Conservation (phyloP, 805 yeast genomes). For the Debaryomyces prosopidis region DNA sequence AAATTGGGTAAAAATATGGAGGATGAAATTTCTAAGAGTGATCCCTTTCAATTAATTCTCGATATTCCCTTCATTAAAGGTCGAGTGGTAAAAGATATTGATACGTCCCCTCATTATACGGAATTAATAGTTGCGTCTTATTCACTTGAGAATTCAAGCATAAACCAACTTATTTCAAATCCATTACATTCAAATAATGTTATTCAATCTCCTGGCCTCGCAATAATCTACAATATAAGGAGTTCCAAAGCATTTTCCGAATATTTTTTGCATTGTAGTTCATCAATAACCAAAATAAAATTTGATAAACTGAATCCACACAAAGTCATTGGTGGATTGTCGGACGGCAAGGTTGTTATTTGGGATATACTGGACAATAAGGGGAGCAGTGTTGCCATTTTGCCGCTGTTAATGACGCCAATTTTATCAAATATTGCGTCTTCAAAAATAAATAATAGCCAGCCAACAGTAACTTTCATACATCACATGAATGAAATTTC, state of each 20-base stretch:
- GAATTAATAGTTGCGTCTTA: conserved; percentile 30
- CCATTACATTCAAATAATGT: background rate
- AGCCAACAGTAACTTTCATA: background rate
- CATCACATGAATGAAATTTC: conserved; percentile 23
- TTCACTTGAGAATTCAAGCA: background rate
- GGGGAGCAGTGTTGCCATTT: conserved; percentile 10
- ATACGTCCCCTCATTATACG: conserved; percentile 31
- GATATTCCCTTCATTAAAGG: conserved; percentile 2
- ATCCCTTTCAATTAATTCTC: background rate
- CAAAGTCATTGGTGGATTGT: conserved; percentile 49
- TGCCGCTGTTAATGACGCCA: conserved; percentile 26
- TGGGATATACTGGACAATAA: conserved; percentile 41
- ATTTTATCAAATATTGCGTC: conserved; percentile 11
- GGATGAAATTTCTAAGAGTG: background rate
- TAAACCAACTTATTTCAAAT: background rate
- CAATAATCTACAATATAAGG: conserved; percentile 34
- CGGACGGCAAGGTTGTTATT: conserved; percentile 50
- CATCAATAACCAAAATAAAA: conserved; percentile 38
- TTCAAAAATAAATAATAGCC: background rate
- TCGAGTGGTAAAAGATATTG: conserved; percentile 22
- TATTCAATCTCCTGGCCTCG: conserved; percentile 21
- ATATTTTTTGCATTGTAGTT: conserved; percentile 41
- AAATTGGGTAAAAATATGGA: background rate
- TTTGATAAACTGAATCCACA: conserved; percentile 41
- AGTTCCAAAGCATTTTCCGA: conserved; percentile 24